A percentile compares a stretch with the other conserved stretches of the same genome.
Conservation (phyloP, 495 filamentous ascomycete species). For the Penicillium paradoxum region DNA sequence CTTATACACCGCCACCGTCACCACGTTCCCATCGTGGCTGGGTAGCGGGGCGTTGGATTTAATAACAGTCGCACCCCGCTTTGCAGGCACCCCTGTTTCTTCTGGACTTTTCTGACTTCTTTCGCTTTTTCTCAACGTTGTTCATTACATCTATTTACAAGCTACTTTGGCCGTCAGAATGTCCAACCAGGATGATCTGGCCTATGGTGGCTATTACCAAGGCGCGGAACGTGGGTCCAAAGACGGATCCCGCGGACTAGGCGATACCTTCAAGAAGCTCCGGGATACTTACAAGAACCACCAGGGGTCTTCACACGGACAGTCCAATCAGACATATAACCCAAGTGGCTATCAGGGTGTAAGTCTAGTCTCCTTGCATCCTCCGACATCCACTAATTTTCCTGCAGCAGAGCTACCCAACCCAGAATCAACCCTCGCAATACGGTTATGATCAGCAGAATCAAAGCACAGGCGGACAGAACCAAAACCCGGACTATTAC, state of each 20-base stretch:
- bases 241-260: conserved; percentile 45
- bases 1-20: conserved; percentile 5
- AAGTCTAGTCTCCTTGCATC: neutral
- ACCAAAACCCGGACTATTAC: conserved; percentile 22
- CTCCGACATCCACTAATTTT: neutral
- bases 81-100: neutral
- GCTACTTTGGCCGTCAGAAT: conserved; percentile 18
- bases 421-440: conserved; percentile 14
- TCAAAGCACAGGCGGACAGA: conserved; percentile 9
- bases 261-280: conserved; percentile 50
- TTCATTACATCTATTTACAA: neutral
- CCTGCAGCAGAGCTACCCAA: conserved; percentile 11
- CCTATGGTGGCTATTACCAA: conserved; percentile 52
- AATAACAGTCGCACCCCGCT: conserved; percentile 3
- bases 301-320: conserved; percentile 17
- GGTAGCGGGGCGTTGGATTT: conserved; percentile 3
- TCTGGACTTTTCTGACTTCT: neutral
- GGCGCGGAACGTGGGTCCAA: conserved; percentile 21
- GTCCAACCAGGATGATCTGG: conserved; percentile 49
- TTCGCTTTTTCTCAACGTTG: neutral
- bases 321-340: conserved; percentile 10
- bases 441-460: conserved; percentile 14
- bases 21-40: conserved; percentile 8
- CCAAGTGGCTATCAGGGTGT: conserved; percentile 17
- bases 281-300: conserved; percentile 41